These are phyloP conservation scores for Neoboletus brunneissimus DNA, from an alignment of 768 basidiomycete genomes.

Conservation along the genomic window DNA sequence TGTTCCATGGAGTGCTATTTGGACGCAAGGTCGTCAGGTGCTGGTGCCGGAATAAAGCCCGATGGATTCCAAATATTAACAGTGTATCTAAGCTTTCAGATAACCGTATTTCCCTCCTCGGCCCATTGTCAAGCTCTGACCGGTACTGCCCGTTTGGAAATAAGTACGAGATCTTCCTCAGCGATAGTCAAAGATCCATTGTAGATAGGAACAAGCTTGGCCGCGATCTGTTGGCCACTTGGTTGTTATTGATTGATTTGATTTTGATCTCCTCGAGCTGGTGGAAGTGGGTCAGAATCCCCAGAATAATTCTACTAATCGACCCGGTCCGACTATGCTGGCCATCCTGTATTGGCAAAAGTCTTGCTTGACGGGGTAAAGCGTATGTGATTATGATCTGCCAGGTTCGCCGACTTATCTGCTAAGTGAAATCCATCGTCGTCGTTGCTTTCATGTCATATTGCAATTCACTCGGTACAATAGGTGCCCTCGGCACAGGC, in stretches of 20 bases:
- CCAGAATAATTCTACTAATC: background rate
- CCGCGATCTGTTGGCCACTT: background rate
- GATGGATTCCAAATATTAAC: background rate
- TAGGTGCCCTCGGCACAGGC: background rate
- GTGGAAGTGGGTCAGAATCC: background rate
- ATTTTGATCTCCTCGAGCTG: background rate
- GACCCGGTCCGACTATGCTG: background rate
- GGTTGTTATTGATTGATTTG: background rate
- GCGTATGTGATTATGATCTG: too few species aligned
- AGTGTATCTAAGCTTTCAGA: background rate
- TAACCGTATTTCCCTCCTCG: background rate
- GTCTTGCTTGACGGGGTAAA: background rate
- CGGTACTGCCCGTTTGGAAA: background rate
- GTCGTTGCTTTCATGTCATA: background rate
- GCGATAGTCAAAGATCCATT: background rate
- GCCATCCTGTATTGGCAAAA: background rate
- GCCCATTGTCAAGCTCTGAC: background rate
- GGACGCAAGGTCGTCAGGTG: background rate
- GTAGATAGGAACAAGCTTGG: background rate
- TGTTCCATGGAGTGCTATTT: background rate
- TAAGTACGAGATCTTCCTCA: background rate
- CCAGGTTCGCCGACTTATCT: background rate
- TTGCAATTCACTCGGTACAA: background rate
- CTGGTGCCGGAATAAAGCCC: background rate
- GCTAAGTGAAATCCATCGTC: background rate